Conservation (phyloP, 2,329 filamentous ascomycete species). For the Sclerotinia minor region DNA sequence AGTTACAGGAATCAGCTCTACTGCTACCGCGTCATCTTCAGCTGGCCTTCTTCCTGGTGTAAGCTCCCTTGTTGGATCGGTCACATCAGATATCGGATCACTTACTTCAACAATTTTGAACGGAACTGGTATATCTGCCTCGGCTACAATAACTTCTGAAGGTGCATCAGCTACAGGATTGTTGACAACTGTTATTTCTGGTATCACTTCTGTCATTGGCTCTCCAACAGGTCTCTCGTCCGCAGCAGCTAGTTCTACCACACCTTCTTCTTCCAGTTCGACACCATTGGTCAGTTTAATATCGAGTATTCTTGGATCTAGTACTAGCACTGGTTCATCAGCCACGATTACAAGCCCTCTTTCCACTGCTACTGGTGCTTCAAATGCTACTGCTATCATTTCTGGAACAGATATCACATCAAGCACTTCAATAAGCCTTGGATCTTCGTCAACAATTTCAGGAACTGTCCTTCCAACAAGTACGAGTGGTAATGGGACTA, state of each 20-base stretch:
- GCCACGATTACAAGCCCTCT: background rate
- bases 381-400: conserved; percentile 12
- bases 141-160: background rate
- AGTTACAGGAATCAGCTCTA: conserved; percentile 7
- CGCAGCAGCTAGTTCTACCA: background rate
- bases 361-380: conserved; percentile 11
- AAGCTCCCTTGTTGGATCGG: conserved; percentile 12
- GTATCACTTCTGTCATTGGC: conserved; percentile 12
- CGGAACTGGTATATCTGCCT: background rate
- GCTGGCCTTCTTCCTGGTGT: conserved; percentile 8
- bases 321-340: background rate
- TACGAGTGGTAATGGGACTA: conserved; percentile 9
- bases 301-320: conserved; percentile 27
- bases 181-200: background rate
- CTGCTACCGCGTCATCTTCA: background rate
- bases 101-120: background rate
- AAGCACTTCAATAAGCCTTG: conserved; percentile 20
- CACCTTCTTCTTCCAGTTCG: background rate
- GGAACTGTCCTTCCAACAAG: conserved; percentile 20
- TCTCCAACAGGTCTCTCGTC: conserved; percentile 5
- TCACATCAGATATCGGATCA: conserved; percentile 4
- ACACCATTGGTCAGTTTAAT: conserved; percentile 25
- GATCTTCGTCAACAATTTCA: conserved; percentile 4
- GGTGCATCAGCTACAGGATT: conserved; percentile 5
- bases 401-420: conserved; percentile 13